Conservation (phyloP, 257 asterid species). For the Scutellaria galericulata region DNA sequence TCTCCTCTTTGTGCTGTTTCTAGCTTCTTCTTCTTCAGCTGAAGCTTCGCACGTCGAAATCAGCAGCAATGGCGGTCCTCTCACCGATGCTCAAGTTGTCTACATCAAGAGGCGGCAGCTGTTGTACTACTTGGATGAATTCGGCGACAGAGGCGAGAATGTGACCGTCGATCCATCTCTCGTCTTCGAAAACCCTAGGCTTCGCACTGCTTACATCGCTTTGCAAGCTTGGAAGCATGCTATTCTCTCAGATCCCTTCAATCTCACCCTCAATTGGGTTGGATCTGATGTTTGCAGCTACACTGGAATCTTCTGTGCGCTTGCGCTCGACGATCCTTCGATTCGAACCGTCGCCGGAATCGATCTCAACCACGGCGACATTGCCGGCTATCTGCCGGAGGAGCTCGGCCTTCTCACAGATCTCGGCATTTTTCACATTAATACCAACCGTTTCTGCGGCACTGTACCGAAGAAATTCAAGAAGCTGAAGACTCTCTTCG, state of each 20-base stretch:
- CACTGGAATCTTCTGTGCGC: constrained; percentile 77
- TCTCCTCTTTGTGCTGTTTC: constrained; percentile 32
- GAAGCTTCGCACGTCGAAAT: constrained; percentile 35
- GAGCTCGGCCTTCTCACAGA: constrained; percentile 83
- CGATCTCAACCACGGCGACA: constrained; percentile 89
- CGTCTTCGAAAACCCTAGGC: constrained; percentile 67
- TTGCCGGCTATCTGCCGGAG: constrained; percentile 86
- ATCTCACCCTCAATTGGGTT: constrained; percentile 65
- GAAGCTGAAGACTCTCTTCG: constrained; percentile 63
- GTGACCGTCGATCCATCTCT: constrained; percentile 73
- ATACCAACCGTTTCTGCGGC: constrained; percentile 85
- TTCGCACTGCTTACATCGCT: constrained; percentile 74
- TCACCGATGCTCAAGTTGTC: constrained; percentile 59
- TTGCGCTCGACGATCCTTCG: constrained; percentile 57
- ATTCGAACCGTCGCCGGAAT: constrained; percentile 75
- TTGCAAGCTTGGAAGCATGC: constrained; percentile 93
- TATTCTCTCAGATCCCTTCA: constrained; percentile 79
- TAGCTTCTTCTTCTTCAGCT: constrained; percentile 19
- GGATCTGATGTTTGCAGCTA: constrained; percentile 82
- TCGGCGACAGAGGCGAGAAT: constrained; percentile 73
- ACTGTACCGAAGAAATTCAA: constrained; percentile 60
- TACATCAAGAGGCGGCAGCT: constrained; percentile 71
- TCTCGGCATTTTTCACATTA: constrained; percentile 82
- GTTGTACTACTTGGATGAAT: constrained; percentile 74
- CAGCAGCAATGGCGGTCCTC: constrained; percentile 59